Base-by-base conservation (phyloP, 306 rosid genomes). In the Dalbergia cochinchinensis region DNA sequence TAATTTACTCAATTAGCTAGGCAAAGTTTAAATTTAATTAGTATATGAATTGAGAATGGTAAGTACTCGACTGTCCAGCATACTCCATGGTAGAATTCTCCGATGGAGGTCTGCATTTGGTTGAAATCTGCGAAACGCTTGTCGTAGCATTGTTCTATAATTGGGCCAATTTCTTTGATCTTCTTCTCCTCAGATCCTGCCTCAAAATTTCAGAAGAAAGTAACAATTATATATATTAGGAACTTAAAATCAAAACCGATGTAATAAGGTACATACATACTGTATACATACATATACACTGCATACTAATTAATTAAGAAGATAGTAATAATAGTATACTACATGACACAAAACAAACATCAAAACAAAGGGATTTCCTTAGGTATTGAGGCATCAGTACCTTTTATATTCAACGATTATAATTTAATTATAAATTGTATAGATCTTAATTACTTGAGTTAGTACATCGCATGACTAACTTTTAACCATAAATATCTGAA, bases 21-120 rank as follows among this genome's bases (percentile, higher is more conserved):
- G 4, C 0, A 11, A 78, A 20, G 3, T 12, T 50, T 5, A 50
- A n/a, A 18, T 50, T 4, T 48, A 79, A 64, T 26, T 26, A 26
- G 31, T 26, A 26, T 8, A 44, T 14, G 82, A 44, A 44, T 1
- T 26, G 8, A 76, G 58, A 48, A 42, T 15, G 45, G 61, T 53
- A 15, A 62, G 70, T 91, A 93, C 97, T 83, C 88, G 85, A 93
- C 88, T 35, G 82, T 78, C 65, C 64, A 45, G 85, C 80, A 86
- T 53, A 93, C 62, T 74, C 82, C 88, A 20, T 72, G 14, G 79
- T 87, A 89, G 85, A 89, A 89, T 0, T 76, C 65, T 10, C 78
- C 18, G 3, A 34, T 19, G 16, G n/a, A n/a, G n/a, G 4, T 61
- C 20, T 54, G 22, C 4, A 5, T 6, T 42, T 6, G 0, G 50